phyloP scores from a whole-genome alignment of 2,329 filamentous ascomycete genomes.

The Cladophialophora chaetospira region DNA sequence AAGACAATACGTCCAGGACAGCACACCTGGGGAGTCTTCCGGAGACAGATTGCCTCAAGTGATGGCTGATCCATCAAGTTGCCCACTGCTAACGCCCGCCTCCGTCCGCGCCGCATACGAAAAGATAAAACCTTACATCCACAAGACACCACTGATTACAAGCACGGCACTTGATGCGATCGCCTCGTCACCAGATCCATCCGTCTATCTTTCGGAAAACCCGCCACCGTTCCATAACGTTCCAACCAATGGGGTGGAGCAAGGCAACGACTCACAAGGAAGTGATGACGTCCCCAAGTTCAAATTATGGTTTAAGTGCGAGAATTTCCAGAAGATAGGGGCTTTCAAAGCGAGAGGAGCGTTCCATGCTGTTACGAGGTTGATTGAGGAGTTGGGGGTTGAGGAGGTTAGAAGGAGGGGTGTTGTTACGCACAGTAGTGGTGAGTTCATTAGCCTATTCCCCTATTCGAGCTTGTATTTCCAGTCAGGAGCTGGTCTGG shows the following conservation, averaged over 20 bases:
- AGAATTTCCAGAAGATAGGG: slow-evolving; percentile 86
- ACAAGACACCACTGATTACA: slow-evolving; percentile 81
- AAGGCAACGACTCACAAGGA: too few relatives aligned
- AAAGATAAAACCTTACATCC: slow-evolving; percentile 73
- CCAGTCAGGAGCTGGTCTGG: background rate
- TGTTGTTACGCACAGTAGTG: slow-evolving; percentile 87
- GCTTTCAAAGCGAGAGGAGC: slow-evolving; percentile 92
- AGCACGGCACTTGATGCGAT: slow-evolving; percentile 72
- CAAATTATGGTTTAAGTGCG: slow-evolving; percentile 89
- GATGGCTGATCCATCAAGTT: slow-evolving; percentile 50
- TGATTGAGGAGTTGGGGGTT: slow-evolving; percentile 65
- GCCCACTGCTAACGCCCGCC: slow-evolving; percentile 68
- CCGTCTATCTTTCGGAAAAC: slow-evolving; percentile 23
- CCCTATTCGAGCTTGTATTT: too few relatives aligned
- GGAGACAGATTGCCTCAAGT: background rate
- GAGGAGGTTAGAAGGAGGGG: slow-evolving; percentile 65
- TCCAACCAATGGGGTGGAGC: too few relatives aligned
- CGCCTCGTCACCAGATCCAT: slow-evolving; percentile 69
- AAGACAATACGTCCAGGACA: too few relatives aligned
- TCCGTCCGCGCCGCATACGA: slow-evolving; percentile 72
- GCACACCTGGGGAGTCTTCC: background rate
- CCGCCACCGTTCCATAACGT: slow-evolving; percentile 51
- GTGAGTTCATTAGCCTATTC: too few relatives aligned
- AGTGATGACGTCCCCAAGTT: slow-evolving; percentile 56
- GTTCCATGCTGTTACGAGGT: slow-evolving; percentile 76